phyloP scores from a whole-genome alignment of 768 basidiomycete genomes.

The Boletus subparvulus region DNA sequence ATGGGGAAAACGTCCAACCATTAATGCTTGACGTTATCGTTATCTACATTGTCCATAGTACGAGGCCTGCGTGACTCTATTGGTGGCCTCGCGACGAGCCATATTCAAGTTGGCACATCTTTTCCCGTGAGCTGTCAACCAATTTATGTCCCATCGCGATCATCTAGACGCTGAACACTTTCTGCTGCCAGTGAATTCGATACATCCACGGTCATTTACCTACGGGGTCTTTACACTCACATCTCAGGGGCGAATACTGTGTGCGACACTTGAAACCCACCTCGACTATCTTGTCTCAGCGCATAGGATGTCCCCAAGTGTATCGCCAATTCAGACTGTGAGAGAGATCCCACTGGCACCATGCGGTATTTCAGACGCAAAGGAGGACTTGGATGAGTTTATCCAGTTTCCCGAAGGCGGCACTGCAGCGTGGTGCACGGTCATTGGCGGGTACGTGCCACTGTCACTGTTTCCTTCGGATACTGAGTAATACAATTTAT shows the following conservation, averaged over 20 bases:
- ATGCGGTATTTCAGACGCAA: background rate
- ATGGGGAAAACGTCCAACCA: background rate
- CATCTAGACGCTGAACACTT: background rate
- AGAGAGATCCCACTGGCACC: background rate
- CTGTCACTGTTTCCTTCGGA: background rate
- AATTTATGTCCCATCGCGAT: background rate
- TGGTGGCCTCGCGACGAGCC: background rate
- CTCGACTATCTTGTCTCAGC: background rate
- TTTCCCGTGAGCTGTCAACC: background rate
- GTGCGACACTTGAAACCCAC: background rate
- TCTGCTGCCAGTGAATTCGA: background rate
- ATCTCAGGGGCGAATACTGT: background rate
- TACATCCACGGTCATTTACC: background rate
- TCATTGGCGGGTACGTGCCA: constrained; percentile 23
- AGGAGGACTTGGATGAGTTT: background rate
- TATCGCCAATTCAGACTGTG: background rate
- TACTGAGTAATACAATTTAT: background rate
- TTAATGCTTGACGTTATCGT: background rate
- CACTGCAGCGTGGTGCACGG: constrained; percentile 23
- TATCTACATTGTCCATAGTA: background rate
- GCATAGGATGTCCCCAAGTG: constrained; percentile 5
- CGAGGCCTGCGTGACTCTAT: background rate
- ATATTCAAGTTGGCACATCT: background rate
- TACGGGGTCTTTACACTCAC: background rate
- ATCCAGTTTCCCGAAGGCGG: constrained; percentile 31